A percentile compares a stretch with the other conserved stretches of the same genome.
Conservation (phyloP, 495 filamentous ascomycete genomes). For the Talaromyces thailandensis region DNA sequence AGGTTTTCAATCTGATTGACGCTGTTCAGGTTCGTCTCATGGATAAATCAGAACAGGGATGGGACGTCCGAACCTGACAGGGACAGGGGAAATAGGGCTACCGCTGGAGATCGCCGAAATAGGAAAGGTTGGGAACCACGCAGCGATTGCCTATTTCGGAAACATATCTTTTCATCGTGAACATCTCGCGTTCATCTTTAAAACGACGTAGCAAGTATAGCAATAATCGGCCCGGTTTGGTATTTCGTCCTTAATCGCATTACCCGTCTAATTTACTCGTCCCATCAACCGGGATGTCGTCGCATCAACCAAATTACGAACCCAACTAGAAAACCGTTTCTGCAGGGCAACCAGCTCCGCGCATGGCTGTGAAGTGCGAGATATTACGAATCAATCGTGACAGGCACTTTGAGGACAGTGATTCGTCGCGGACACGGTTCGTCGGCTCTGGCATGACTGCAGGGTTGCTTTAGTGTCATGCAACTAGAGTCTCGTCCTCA, state of each 20-base stretch:
- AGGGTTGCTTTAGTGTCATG: not conserved
- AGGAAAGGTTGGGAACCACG: not conserved
- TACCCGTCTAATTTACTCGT: not conserved
- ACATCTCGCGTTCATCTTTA: not conserved
- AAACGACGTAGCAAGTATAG: not conserved
- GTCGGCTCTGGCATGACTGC: not conserved
- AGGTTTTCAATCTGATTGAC: not conserved
- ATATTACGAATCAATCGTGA: not conserved
- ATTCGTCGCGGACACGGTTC: not conserved
- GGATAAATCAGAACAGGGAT: not conserved
- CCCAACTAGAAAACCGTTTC: not conserved
- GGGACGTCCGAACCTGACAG: not conserved
- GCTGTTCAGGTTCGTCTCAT: not conserved
- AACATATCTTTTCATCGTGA: not conserved
- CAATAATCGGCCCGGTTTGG: no score
- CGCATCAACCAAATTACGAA: not conserved
- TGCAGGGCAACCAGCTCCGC: not conserved
- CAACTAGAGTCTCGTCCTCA: not conserved
- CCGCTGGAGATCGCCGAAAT: not conserved
- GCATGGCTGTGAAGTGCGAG: not conserved
- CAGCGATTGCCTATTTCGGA: not conserved
- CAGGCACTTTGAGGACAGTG: not conserved
- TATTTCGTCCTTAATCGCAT: not conserved
- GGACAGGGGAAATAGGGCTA: not conserved
- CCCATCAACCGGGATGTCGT: not conserved